Base-by-base conservation (phyloP, 2,329 filamentous ascomycete species). In the Apiospora aurea region DNA sequence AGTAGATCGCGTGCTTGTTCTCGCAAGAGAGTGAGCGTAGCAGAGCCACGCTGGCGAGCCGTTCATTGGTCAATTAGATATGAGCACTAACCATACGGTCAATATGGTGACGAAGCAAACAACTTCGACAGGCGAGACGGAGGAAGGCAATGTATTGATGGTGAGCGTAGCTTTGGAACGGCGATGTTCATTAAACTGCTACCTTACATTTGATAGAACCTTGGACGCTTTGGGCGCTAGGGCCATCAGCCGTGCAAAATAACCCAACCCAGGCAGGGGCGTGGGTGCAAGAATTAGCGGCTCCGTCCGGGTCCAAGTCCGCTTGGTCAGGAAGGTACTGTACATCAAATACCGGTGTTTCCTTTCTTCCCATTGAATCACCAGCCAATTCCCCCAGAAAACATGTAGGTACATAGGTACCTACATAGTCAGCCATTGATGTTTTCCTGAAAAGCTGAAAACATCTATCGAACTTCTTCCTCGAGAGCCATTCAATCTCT, bases 21-120 rank as follows among this genome's bases (percentile, higher is more conserved):
- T 38, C 16, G 29, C n/a, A 43, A 69, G 68, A 21, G 47, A 51
- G 68, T 69, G 68, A 16, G 47, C 47, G 68, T 57, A 69, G 68
- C 68, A n/a, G 14, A 41, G 34, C 47, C 34, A 43, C 46, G 34
- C 68, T 26, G 68, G 24, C 46, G 47, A 29, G 18, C 6, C 14
- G 68, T 44, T 18, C 68, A 69, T 69, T 51, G 47, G 49, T 11
- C 41, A 68, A 18, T 13, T 5, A 16, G 26, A 18, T 24, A n/a
- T 21, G 46, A n/a, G 34, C 41, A n/a, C 4, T 41, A 8, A 64
- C 11, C 57, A 13, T 24, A n/a, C 2, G 57, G 34, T 14, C n/a
- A 41, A 18, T 18, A 64, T 5, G 57, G 0, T 1, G 26, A 57
- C 5, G 10, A 24, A 53, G 21, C 29, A 5, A 21, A 7, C 18